Base-by-base conservation (phyloP, 2,329 filamentous ascomycete genomes). In the Mycocentrospora acerina region DNA sequence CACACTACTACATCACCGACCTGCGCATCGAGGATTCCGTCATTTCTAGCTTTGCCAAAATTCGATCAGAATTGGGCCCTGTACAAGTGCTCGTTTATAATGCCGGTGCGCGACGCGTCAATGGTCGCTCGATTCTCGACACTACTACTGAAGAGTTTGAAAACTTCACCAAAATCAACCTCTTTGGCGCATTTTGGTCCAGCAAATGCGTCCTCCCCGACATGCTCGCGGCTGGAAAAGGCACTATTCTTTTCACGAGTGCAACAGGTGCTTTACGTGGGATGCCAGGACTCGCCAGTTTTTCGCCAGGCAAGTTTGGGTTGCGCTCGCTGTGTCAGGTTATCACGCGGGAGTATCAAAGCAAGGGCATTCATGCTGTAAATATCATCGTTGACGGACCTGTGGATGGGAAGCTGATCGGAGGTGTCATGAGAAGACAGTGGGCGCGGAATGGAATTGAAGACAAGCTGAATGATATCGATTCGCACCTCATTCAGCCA, bases 91-190 rank as follows among this genome's bases (percentile, higher is more conserved):
- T 53, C 14, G 50, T 53, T 16, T 53, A 53, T 34, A 53, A 53
- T 24, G 50, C 50, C 7, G 50, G 50, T 10, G 50, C 50, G 12
- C 50, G 48, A 17, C 48, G 48, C 11, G 48, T 52, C 25, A 52
- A 53, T 18, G 49, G 49, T 30, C 36, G 47, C 14, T 42, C 40
- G 9, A 43, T 53, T n/a, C 34, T 53, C 32, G 49, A 53, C 26
- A 53, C 49, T 2, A 43, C 41, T 0, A 48, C 47, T 1, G 44
- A 51, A 14, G 49, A 53, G 29, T 53, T 53, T 19, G 49, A 53
- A 35, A 48, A 46, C 25, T 53, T 53, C 26, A 53, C 49, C 8
- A 53, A 53, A 24, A 53, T 53, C 37, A 53, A 53, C 13, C 44
- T 53, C 3, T 46, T 46, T 18, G 49, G 49, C 24, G 50, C 50